Percentiles rank a stretch among this genome's conserved stretches.
phyloP scores from a whole-genome alignment of 2,329 filamentous ascomycete genomes.

The Sporothrix variecibatus region DNA sequence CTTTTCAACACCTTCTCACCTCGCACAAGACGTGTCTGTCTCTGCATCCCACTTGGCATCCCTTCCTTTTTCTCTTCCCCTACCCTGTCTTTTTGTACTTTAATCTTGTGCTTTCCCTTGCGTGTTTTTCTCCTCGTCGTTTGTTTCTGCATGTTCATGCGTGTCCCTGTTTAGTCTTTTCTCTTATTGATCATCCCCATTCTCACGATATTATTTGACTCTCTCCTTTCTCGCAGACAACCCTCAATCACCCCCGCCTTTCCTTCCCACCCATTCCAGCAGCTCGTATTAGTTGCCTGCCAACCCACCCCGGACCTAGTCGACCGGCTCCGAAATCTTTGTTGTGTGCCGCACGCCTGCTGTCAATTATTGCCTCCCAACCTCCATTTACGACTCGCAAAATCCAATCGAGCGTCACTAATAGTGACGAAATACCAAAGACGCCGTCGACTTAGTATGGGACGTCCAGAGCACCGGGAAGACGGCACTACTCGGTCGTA shows the following conservation, averaged over 20 bases:
- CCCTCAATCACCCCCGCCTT: not conserved
- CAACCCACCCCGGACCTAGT: not conserved
- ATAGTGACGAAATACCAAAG: not conserved
- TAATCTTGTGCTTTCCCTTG: not conserved
- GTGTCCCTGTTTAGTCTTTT: not conserved
- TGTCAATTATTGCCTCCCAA: not conserved
- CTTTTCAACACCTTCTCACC: not conserved
- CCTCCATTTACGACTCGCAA: too few species aligned
- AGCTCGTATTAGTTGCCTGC: not conserved
- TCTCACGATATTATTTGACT: too few species aligned
- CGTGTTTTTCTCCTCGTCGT: not conserved
- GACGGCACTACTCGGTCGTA: not conserved
- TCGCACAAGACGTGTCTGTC: not conserved
- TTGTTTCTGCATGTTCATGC: not conserved
- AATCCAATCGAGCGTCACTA: not conserved
- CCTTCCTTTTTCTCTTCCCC: not conserved
- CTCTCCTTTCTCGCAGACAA: too few species aligned
- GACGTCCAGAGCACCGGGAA: not conserved
- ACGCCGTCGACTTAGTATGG: not conserved
- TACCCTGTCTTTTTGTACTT: not conserved
- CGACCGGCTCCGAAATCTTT: not conserved
- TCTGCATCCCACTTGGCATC: not conserved
- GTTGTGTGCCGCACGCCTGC: not conserved
- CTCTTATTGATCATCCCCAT: not conserved
- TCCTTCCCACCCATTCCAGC: not conserved